These are phyloP conservation scores for Colletotrichum trifolii DNA, from an alignment of 2,329 filamentous ascomycete genomes.

Conservation along the genomic window DNA sequence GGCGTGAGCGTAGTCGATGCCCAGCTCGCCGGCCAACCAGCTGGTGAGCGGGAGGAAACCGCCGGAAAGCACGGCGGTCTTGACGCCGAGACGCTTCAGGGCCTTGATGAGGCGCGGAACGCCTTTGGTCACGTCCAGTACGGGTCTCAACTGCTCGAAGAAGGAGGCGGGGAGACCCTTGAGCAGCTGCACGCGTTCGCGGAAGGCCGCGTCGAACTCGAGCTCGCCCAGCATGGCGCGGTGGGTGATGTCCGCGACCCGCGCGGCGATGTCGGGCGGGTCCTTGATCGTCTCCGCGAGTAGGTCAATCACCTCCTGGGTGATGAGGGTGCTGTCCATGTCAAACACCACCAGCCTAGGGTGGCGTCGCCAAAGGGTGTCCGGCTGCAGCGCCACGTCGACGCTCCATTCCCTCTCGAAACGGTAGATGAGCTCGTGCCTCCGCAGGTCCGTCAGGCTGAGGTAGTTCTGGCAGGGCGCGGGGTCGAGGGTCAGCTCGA, in stretches of 20 bases:
- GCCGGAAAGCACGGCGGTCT: slow-evolving; percentile 90
- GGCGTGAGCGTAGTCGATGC: slow-evolving; percentile 88
- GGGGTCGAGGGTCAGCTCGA: slow-evolving; percentile 73
- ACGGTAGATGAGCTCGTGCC: slow-evolving; percentile 83
- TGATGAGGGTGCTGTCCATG: slow-evolving; percentile 98
- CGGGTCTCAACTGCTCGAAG: slow-evolving; percentile 79
- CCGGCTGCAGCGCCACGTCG: slow-evolving; percentile 81
- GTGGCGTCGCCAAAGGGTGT: slow-evolving; percentile 79
- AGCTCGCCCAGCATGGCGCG: slow-evolving; percentile 96
- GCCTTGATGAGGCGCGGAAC: slow-evolving; percentile 79
- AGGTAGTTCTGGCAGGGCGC: slow-evolving; percentile 72
- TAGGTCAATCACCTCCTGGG: slow-evolving; percentile 97
- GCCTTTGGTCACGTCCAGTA: slow-evolving; percentile 85
- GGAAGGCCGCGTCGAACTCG: slow-evolving; percentile 87
- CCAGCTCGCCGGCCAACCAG: slow-evolving; percentile 84
- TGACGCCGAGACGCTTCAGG: slow-evolving; percentile 82
- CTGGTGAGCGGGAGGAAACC: slow-evolving; percentile 90
- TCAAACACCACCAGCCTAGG: slow-evolving; percentile 94
- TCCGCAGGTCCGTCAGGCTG: slow-evolving; percentile 75
- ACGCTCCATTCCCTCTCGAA: slow-evolving; percentile 93
- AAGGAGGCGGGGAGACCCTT: slow-evolving; percentile 83
- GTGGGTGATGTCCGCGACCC: slow-evolving; percentile 89
- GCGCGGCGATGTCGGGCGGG: slow-evolving; percentile 76
- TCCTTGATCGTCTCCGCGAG: slow-evolving; percentile 82
- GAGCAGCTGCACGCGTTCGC: slow-evolving; percentile 82